Conservation (phyloP, 495 filamentous ascomycete genomes). For the Thermochaetoides thermophila region DNA sequence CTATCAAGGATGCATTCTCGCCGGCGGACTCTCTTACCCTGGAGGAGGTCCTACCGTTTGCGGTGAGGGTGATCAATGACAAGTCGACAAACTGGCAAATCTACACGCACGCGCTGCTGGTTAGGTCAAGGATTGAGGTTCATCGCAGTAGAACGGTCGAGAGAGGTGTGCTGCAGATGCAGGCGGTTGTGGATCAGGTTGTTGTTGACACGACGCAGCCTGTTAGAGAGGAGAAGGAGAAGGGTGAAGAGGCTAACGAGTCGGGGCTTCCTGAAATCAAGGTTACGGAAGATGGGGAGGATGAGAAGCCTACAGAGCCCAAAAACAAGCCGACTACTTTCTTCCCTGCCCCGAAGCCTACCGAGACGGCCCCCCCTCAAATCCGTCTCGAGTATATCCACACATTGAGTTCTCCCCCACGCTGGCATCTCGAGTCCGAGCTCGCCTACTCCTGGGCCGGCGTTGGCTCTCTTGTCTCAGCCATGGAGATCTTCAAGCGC, state of each 20-base stretch:
- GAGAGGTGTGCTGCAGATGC: constrained; percentile 79
- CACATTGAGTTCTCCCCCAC: constrained; percentile 62
- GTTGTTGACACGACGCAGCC: constrained; percentile 64
- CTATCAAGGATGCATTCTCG: constrained; percentile 70
- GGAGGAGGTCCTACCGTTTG: constrained; percentile 86
- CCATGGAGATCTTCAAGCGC: constrained; percentile 90
- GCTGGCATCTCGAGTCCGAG: constrained; percentile 91
- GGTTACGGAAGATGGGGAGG: constrained; percentile 16
- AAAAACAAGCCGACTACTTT: constrained; percentile 49
- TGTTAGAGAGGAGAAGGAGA: constrained; percentile 6
- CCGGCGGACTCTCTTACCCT: constrained; percentile 73
- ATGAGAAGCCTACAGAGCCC: constrained; percentile 2
- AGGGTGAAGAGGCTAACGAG: constrained; percentile 8
- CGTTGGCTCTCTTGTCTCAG: constrained; percentile 74
- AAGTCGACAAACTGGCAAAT: constrained; percentile 95
- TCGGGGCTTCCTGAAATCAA: constrained; percentile 24
- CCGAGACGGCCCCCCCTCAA: constrained; percentile 59
- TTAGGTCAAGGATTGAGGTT: constrained; percentile 78
- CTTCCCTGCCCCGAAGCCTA: constrained; percentile 59
- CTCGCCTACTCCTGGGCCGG: constrained; percentile 80
- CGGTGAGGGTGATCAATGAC: constrained; percentile 71
- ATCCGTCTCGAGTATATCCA: constrained; percentile 74
- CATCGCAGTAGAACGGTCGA: constrained; percentile 76
- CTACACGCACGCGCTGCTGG: constrained; percentile 82
- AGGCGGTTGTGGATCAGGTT: constrained; percentile 91